A percentile compares a stretch with the other conserved stretches of the same genome.
Conservation (phyloP, 441 rosid genomes). For the Erodium moschatum region DNA sequence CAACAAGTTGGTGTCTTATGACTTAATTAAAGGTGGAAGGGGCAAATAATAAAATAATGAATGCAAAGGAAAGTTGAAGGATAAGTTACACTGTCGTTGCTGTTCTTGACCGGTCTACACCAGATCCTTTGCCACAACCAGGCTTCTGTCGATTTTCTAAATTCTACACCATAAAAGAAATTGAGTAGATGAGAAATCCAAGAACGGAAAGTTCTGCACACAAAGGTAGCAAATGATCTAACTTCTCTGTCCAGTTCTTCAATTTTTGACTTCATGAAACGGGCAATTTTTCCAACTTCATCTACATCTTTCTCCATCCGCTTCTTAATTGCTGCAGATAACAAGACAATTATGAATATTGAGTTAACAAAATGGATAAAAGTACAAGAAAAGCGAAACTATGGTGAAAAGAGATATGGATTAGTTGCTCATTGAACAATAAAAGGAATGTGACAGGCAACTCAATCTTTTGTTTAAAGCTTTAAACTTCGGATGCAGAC, state of each 20-base stretch:
- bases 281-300: constrained; percentile 80
- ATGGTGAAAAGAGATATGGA: not conserved
- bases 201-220: constrained; percentile 13
- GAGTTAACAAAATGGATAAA: not conserved
- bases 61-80: constrained; percentile 11
- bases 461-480: too few relatives aligned
- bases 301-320: constrained; percentile 93
- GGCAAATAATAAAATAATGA: constrained; percentile 4
- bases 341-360: not conserved
- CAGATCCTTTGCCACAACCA: constrained; percentile 88
- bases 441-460: too few relatives aligned
- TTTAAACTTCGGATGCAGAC: too few relatives aligned
- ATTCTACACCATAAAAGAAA: constrained; percentile 41
- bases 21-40: not conserved
- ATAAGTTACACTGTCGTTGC: constrained; percentile 63
- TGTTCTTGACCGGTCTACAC: constrained; percentile 82
- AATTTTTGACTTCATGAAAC: constrained; percentile 56
- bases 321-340: constrained; percentile 64
- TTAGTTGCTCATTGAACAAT: too few relatives aligned
- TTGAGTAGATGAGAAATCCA: constrained; percentile 15
- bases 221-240: constrained; percentile 15
- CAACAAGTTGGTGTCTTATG: too few relatives aligned
- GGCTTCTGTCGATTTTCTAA: constrained; percentile 77
- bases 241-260: constrained; percentile 87
- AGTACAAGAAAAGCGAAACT: not conserved